A percentile compares a stretch with the other conserved stretches of the same genome.
Conservation (phyloP, 306 rosid species). For the Clitoria ternatea region DNA sequence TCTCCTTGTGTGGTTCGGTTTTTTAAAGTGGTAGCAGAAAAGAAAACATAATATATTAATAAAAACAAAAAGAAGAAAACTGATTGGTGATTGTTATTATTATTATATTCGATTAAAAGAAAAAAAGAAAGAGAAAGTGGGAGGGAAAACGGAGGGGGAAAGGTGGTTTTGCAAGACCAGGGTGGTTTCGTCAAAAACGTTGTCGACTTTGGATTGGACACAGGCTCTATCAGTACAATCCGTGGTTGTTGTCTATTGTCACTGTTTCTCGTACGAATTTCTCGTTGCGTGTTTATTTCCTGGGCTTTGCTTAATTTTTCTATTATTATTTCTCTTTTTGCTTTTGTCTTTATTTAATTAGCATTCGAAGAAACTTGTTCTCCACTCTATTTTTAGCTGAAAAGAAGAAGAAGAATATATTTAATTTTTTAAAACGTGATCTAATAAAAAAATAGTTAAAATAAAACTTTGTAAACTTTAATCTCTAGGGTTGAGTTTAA, state of each 20-base stretch:
- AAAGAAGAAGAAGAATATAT: too few species aligned
- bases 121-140: not conserved
- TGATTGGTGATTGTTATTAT: conserved; percentile 2
- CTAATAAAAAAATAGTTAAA: too few species aligned
- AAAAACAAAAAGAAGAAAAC: not conserved
- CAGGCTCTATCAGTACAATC: not conserved
- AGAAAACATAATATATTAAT: not conserved
- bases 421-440: too few species aligned
- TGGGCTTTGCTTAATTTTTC: not conserved
- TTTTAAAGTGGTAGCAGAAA: not conserved
- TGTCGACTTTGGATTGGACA: conserved; percentile 34
- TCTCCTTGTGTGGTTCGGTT: not conserved
- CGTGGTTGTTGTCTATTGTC: conserved; percentile 7
- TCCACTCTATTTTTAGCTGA: too few species aligned
- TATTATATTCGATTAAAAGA: conserved; percentile 2
- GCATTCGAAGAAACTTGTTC: too few species aligned
- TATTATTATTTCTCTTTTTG: not conserved
- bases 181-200: conserved; percentile 17
- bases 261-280: not conserved
- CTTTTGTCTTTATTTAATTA: not conserved
- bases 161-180: conserved; percentile 9
- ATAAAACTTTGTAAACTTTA: too few species aligned
- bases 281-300: not conserved
- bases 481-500: too few species aligned
- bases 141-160: not conserved